Base-by-base conservation (phyloP, 305 asterid genomes). In the Plantago coronopus region DNA sequence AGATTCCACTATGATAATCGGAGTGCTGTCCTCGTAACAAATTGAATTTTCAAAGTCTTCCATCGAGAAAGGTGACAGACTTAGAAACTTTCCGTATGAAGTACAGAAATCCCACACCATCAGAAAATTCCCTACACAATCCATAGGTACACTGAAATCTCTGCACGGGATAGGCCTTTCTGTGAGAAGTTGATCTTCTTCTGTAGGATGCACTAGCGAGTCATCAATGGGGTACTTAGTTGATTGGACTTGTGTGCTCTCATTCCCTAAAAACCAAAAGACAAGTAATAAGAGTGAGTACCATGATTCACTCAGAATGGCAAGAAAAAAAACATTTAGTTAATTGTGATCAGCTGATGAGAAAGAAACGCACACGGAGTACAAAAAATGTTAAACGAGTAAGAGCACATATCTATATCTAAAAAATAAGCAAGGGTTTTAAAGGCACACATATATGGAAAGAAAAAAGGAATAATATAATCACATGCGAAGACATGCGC, bases 101-200 rank as follows among this genome's bases (percentile, higher is more conserved):
- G 87, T 70, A 76, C 87, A 81, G 68, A 91, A 88, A 74, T 91
- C 96, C 96, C 96, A 88, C 60, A 86, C 90, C 98, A 91, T 91
- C 80, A 91, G 48, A 59, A 81, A 82, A 76, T 84, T 86, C 73
- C 95, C 96, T 40, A 86, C 89, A 76, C 90, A 88, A 63, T 77
- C 78, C 89, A 86, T 84, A 43, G 96, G 91, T 67, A 86, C 79
- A 67, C 57, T 74, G 68, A 88, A 88, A 62, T 91, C 93, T 70
- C 72, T 70, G 76, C 85, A 80, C 8, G 80, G 93, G 48, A 74
- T 62, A 70, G 96, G 93, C 64, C 87, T 84, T 61, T 78, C 83
- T 25, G 61, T 65, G 76, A 88, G 74, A 66, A 77, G 76, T 14
- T 65, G 80, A 73, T 87, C 95, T 72, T 82, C 87, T 72, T 77